Conservation (phyloP, 371 early-diverging fungal species). For the Haplosporangium sp. region DNA sequence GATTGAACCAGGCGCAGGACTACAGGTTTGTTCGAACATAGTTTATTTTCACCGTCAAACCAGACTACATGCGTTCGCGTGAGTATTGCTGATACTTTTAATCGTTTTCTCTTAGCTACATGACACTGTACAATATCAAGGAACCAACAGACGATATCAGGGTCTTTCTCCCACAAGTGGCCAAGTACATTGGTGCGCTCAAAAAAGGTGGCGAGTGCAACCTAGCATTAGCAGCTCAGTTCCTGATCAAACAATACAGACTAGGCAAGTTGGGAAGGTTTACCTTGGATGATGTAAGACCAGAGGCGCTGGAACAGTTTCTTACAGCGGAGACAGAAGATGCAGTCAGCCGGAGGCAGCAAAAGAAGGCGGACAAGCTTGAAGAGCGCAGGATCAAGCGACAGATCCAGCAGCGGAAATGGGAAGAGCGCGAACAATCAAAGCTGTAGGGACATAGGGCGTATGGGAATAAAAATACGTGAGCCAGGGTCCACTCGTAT, state of each 20-base stretch:
- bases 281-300: conserved; percentile 78
- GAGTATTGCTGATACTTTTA: background rate
- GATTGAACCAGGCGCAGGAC: conserved; percentile 72
- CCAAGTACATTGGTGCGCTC: conserved; percentile 81
- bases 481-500: too few relatives aligned
- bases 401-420: conserved; percentile 26
- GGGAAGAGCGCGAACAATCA: conserved; percentile 24
- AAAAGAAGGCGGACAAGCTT: conserved; percentile 65
- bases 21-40: conserved; percentile 44
- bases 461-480: background rate
- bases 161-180: conserved; percentile 69
- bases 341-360: conserved; percentile 59
- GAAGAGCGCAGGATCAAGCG: conserved; percentile 54
- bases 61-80: background rate
- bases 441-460: conserved; percentile 10
- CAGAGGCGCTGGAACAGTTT: conserved; percentile 62
- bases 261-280: conserved; percentile 76
- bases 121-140: conserved; percentile 57
- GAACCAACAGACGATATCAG: conserved; percentile 78
- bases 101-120: conserved; percentile 50
- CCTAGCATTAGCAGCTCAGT: conserved; percentile 71
- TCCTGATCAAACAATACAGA: conserved; percentile 79
- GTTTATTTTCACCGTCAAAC: background rate
- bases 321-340: conserved; percentile 52
- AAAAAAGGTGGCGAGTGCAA: conserved; percentile 79